Evolutionary conservation across 148 eudicot genomes (phyloP).

Genomic region (Dianthus caryophyllus): DNA sequence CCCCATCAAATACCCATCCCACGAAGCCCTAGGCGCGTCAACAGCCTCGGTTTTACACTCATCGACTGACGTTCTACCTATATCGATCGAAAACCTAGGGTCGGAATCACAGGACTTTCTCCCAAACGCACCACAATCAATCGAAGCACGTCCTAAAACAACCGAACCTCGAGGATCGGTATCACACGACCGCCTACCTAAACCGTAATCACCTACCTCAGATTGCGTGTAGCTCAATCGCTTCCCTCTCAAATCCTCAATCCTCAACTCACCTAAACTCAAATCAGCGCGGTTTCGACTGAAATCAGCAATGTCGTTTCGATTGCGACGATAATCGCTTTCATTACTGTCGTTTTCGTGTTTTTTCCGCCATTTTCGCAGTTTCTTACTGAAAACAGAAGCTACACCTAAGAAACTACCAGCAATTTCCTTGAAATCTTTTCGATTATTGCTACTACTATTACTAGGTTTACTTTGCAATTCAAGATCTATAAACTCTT

Average conservation of each 20-base stretch:
- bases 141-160: slow-evolving; percentile 27
- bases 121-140: slow-evolving; percentile 37
- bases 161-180: slow-evolving; percentile 23
- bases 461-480: slow-evolving; percentile 25
- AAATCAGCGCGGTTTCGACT: slow-evolving; percentile 8
- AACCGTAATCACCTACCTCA: slow-evolving; percentile 41
- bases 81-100: slow-evolving; percentile 29
- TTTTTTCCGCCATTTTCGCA: slow-evolving; percentile 67
- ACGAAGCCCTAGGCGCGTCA: slow-evolving; percentile 64
- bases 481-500: slow-evolving; percentile 85
- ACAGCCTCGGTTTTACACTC: slow-evolving; percentile 42
- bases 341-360: slow-evolving; percentile 31
- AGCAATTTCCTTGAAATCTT: slow-evolving; percentile 47
- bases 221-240: slow-evolving; percentile 43
- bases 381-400: slow-evolving; percentile 24
- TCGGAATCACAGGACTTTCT: slow-evolving; percentile 30
- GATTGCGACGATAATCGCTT: slow-evolving; percentile 1
- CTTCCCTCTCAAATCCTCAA: slow-evolving; percentile 27
- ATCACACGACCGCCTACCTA: slow-evolving; percentile 36
- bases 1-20: slow-evolving; percentile 30
- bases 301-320: background rate
- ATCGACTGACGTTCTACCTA: slow-evolving; percentile 33
- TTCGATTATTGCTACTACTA: slow-evolving; percentile 19
- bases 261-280: slow-evolving; percentile 36
- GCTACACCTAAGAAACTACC: slow-evolving; percentile 59